Conservation (phyloP, 2,329 filamentous ascomycete species). For the Scopulariopsis brevicaulis region DNA sequence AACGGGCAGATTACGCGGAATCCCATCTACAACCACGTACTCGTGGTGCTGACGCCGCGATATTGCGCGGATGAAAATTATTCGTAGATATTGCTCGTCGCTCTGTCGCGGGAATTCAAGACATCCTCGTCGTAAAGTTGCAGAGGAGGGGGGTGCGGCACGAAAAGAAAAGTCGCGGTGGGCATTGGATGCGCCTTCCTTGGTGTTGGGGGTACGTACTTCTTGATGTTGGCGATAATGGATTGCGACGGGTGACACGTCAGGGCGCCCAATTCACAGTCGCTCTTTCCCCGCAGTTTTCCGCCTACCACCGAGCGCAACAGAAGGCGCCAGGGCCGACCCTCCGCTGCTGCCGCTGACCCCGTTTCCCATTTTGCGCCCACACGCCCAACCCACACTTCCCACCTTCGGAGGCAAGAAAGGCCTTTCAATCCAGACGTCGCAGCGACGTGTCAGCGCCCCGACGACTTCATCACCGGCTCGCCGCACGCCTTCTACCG, state of each 20-base stretch:
- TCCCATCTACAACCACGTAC: background rate
- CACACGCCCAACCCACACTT: background rate
- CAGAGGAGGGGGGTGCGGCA: too few relatives aligned
- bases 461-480: background rate
- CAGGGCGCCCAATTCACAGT: background rate
- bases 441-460: background rate
- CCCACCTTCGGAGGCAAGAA: background rate
- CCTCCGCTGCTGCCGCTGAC: background rate
- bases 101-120: too few relatives aligned
- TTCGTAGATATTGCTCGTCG: too few relatives aligned
- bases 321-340: background rate
- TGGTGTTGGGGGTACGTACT: too few relatives aligned
- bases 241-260: too few relatives aligned
- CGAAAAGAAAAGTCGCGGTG: too few relatives aligned
- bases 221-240: too few relatives aligned
- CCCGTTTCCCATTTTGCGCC: background rate
- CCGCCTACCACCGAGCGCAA: background rate
- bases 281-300: background rate
- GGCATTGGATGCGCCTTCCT: too few relatives aligned
- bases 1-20: background rate
- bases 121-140: too few relatives aligned
- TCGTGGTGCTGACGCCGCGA: background rate
- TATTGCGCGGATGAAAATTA: background rate
- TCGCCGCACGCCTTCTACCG: background rate
- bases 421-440: background rate